These are phyloP conservation scores for Floccularia luteovirens DNA, from an alignment of 768 basidiomycete species.

Conservation along the genomic window DNA sequence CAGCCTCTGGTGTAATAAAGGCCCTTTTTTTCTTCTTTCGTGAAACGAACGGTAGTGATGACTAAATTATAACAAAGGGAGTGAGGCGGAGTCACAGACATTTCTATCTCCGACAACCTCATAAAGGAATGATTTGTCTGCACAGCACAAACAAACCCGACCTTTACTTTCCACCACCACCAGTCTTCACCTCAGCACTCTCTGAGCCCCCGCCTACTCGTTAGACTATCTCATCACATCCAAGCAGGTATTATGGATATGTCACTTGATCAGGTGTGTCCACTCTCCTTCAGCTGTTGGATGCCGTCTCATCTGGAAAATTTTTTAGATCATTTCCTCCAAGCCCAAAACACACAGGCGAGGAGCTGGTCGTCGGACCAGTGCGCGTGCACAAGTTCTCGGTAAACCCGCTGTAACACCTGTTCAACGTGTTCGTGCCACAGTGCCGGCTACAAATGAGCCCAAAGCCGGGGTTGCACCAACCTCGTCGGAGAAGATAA, in stretches of 20 bases:
- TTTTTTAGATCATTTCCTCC: constrained; percentile 55
- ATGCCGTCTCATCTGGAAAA: constrained; percentile 13
- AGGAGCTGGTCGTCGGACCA: constrained; percentile 30
- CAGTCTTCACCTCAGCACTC: constrained; percentile 15
- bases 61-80: constrained; percentile 1
- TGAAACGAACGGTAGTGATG: constrained; percentile 14
- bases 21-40: too few relatives aligned
- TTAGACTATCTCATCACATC: constrained; percentile 9
- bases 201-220: constrained; percentile 11
- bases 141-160: constrained; percentile 15
- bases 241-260: constrained; percentile 51
- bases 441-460: constrained; percentile 33
- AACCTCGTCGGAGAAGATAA: constrained; percentile 76
- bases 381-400: constrained; percentile 52
- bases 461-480: constrained; percentile 32
- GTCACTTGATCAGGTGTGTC: constrained; percentile 72
- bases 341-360: constrained; percentile 47
- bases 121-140: constrained; percentile 12
- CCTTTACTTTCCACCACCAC: constrained; percentile 25
- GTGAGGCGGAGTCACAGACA: constrained; percentile 15
- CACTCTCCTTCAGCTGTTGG: constrained; percentile 11
- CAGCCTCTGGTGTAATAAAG: too few relatives aligned
- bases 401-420: constrained; percentile 44
- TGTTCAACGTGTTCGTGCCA: constrained; percentile 45
- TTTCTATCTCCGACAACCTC: constrained; percentile 33